Base-by-base conservation (phyloP, 371 early-diverging fungal genomes). In the Rhizopus stolonifer region DNA sequence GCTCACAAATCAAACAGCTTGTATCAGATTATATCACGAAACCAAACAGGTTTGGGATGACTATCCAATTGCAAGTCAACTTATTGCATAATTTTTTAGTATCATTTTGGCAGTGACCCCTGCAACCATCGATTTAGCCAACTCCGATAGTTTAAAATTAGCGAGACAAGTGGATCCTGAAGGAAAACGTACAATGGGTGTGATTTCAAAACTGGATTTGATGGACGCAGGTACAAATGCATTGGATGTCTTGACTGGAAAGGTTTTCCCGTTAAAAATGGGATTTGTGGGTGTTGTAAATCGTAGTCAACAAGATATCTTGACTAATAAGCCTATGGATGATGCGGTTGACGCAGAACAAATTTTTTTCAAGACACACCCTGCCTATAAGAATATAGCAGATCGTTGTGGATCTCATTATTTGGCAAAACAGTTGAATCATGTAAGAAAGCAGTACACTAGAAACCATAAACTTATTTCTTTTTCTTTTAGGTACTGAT, bases 221-320 rank as follows among this genome's bases (percentile, higher is more conserved):
- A 94, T 96, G 95, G 96, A 96, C 67, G 84, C 84, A 29, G 95
- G 94, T 29, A 93, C 94, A 25, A 89, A 93, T 71, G 90, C 93
- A 25, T 65, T 92, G 46, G 91, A 94, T 55, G 82, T 93, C 15
- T 78, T 96, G 34, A 82, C 87, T 24, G 92, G 92, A 21, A 81
- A 88, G 34, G 80, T 86, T 0, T 86, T 87, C 29, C 89, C 87
- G 10, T 68, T 94, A 36, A 89, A 87, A 42, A 75, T 95, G 22
- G 96, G 96, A 10, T 96, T 90, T 70, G 83, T 94, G 55, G 93
- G 92, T 44, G 86, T 93, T 5, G 88, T 95, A 25, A 93, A 92
- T 67, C 82, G 95, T 54, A 87, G 89, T 67, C 93, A 93, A 64
- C 84, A 93, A 57, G 93, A 93, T 61, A 89, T 91, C n/a, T 65